phyloP scores from a whole-genome alignment of 73 alveolate genomes.

The Uronychia setigera region DNA sequence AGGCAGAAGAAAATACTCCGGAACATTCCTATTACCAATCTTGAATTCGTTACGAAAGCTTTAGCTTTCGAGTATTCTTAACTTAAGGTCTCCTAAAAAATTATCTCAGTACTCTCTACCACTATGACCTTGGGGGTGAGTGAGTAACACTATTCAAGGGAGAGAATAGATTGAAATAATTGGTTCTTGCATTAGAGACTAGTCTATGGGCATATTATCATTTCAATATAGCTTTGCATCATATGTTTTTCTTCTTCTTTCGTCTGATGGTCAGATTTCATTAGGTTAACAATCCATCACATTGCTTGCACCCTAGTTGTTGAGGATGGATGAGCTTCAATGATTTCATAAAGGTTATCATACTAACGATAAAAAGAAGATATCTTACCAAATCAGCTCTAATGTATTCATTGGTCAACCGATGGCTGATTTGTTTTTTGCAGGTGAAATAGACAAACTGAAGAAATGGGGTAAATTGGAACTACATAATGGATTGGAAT shows the following conservation, averaged over 20 bases:
- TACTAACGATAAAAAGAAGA: background rate
- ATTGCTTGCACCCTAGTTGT: background rate
- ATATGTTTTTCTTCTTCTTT: background rate
- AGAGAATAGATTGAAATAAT: background rate
- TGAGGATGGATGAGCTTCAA: background rate
- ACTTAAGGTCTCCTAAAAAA: background rate
- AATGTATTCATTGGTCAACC: background rate
- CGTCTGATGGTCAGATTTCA: background rate
- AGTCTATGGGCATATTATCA: background rate
- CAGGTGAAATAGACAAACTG: background rate
- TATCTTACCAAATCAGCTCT: background rate
- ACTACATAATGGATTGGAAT: background rate
- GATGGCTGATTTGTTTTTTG: background rate
- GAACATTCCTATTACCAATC: background rate
- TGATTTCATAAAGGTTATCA: background rate
- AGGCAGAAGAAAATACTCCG: background rate
- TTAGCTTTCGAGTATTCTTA: background rate
- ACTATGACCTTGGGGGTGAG: background rate
- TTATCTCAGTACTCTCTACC: conserved; percentile 1
- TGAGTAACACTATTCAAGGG: background rate
- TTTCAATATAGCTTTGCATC: background rate
- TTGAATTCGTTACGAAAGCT: background rate
- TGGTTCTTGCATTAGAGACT: background rate
- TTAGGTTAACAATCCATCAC: background rate
- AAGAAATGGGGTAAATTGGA: background rate